phyloP scores from a whole-genome alignment of 2,329 filamentous ascomycete species.

The Magnaporthiopsis poae region DNA sequence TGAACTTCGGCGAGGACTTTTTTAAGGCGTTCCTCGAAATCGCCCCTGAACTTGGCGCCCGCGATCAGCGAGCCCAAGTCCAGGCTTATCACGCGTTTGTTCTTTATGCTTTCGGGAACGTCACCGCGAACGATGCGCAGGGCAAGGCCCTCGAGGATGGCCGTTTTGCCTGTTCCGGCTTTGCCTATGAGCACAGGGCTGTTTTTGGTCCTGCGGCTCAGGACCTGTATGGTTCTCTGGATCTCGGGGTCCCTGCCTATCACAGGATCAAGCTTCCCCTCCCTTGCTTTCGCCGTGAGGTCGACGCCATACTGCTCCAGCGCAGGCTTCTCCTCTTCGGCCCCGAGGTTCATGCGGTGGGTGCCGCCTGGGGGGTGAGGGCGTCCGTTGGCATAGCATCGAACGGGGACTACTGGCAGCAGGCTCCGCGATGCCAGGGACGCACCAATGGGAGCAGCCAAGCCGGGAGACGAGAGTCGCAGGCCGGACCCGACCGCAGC shows the following conservation, averaged over 20 bases:
- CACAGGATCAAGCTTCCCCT: slow-evolving; percentile 88
- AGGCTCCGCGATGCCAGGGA: slow-evolving; percentile 3
- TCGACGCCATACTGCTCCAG: slow-evolving; percentile 87
- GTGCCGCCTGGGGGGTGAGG: slow-evolving; percentile 86
- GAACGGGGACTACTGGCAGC: slow-evolving; percentile 31
- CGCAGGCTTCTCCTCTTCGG: slow-evolving; percentile 68
- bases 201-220: slow-evolving; percentile 89
- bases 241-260: slow-evolving; percentile 90
- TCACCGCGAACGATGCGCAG: slow-evolving; percentile 84
- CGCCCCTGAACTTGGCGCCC: slow-evolving; percentile 87
- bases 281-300: slow-evolving; percentile 71
- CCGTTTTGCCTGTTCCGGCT: slow-evolving; percentile 87
- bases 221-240: slow-evolving; percentile 83
- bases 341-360: slow-evolving; percentile 83
- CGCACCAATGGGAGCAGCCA: too few relatives aligned
- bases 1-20: slow-evolving; percentile 84
- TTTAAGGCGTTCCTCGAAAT: slow-evolving; percentile 91
- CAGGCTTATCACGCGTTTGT: slow-evolving; percentile 78
- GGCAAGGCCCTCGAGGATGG: slow-evolving; percentile 81
- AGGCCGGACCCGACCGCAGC: background rate
- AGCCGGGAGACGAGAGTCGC: background rate
- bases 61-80: slow-evolving; percentile 90
- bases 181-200: slow-evolving; percentile 90
- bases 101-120: slow-evolving; percentile 90
- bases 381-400: slow-evolving; percentile 58